Evolutionary conservation across 2,329 filamentous ascomycete species (phyloP).

Genomic region (Basipetospora sp.): DNA sequence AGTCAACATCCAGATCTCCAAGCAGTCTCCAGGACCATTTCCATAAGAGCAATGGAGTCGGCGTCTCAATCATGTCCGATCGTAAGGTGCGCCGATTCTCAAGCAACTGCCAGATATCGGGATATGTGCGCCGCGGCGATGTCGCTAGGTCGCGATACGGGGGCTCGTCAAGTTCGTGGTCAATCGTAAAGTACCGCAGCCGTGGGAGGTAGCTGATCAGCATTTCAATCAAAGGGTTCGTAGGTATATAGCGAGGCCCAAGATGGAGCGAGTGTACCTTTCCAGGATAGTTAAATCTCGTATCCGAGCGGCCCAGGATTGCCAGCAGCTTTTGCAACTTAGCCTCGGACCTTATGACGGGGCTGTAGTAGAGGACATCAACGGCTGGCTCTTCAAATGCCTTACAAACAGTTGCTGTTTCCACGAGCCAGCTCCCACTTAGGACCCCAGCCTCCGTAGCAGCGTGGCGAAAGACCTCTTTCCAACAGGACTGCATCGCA

Average conservation of each 20-base stretch:
- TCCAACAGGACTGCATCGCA: constrained; percentile 31
- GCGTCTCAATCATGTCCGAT: constrained; percentile 2
- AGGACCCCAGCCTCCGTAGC: constrained; percentile 34
- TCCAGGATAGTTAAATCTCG: constrained; percentile 47
- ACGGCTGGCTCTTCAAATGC: constrained; percentile 59
- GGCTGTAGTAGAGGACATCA: constrained; percentile 54
- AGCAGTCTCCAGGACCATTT: constrained; percentile 5
- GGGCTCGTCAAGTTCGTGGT: constrained; percentile 5
- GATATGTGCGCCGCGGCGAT: neutral
- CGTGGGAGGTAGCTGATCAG: constrained; percentile 2
- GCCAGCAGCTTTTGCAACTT: constrained; percentile 31
- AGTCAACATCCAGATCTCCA: neutral
- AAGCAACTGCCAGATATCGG: neutral
- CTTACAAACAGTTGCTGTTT: constrained; percentile 46
- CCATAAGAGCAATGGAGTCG: constrained; percentile 3
- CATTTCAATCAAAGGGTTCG: neutral
- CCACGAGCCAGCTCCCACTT: constrained; percentile 48
- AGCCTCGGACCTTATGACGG: constrained; percentile 39
- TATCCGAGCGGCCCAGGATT: constrained; percentile 36
- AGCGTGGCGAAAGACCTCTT: constrained; percentile 55
- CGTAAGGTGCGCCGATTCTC: constrained; percentile 1
- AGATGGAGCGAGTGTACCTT: constrained; percentile 59
- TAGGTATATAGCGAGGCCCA: constrained; percentile 24
- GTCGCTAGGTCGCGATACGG: constrained; percentile 4
- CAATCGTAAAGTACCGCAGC: constrained; percentile 3